Evolutionary conservation across 2,329 filamentous ascomycete genomes (phyloP), one percentile per base, ranked within the genome.

Genomic region (Hymenoscyphus fructigenus): DNA sequence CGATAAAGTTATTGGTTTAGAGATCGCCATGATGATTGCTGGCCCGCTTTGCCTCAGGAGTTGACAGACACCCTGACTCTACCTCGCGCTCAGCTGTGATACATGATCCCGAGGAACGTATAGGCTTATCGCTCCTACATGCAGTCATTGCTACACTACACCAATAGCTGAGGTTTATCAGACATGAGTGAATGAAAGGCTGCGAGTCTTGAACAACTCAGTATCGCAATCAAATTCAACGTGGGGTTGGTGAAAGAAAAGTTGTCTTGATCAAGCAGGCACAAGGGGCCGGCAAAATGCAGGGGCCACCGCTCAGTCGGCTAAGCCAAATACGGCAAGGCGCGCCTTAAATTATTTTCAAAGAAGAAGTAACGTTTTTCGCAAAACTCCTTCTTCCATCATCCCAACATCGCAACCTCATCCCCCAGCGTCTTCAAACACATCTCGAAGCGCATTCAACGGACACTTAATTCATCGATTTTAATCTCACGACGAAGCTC

Each of bases 341-440:
- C 61, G 41, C 50, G 15, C 56, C 15, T 55, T 15, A 64, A 64
- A 61, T 32, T 32, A 44, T 44, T 58, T 61, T 64, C 50, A 56
- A 53, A 36, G 55, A 56, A 29, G 38, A 36, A 61, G 60, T 60
- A 50, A 44, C 41, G 50, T 65, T 60, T 67, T 66, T 68, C 59
- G 66, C 62, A 70, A 69, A 71, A 62, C 59, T 58, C 59, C 64
- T 57, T 62, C 62, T 63, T 61, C 58, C 32, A 59, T 59, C 32
- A 47, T 55, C 47, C 61, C 61, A 63, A 62, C 64, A 68, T 67
- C 68, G 66, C 61, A 65, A 66, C 60, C 57, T 64, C 64, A 64
- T 57, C 64, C 64, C 41, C 65, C 23, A 73, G 72, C 71, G 44
- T 62, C 29, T 23, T 44, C 66, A 69, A 67, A 70, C 63, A 57